These are phyloP conservation scores for Gnetum montanum DNA, from an alignment of 75 land plant genomes.

Conservation along the genomic window DNA sequence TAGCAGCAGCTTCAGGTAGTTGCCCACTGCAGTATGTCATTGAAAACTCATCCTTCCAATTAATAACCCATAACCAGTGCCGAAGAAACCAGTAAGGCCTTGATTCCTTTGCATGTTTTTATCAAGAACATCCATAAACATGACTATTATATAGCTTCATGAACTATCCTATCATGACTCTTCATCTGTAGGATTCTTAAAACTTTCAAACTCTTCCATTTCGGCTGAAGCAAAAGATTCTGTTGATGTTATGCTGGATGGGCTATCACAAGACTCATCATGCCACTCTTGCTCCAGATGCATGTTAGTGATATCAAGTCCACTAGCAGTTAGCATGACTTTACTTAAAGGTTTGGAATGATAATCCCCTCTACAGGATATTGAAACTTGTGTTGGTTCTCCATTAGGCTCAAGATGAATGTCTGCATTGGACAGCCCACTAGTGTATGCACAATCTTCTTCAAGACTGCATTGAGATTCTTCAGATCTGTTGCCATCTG, in stretches of 20 bases:
- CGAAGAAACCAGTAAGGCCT: too few species aligned
- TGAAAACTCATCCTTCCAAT: too few species aligned
- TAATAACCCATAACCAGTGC: too few species aligned
- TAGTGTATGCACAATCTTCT: not conserved
- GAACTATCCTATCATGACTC: conserved; percentile 23
- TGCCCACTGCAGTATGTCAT: too few species aligned
- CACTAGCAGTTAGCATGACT: not conserved
- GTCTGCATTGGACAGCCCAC: conserved; percentile 9
- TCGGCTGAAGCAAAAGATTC: conserved; percentile 69
- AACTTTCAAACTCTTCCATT: conserved; percentile 41
- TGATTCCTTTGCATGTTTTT: too few species aligned
- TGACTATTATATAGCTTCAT: too few species aligned
- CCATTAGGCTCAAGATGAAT: conserved; percentile 35
- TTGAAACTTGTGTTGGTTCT: conserved; percentile 7
- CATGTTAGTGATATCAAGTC: conserved; percentile 11
- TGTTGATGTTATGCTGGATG: conserved; percentile 17
- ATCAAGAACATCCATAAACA: too few species aligned
- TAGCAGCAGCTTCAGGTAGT: too few species aligned
- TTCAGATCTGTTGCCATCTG: not conserved
- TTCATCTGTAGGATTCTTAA: conserved; percentile 26
- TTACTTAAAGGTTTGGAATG: too few species aligned
- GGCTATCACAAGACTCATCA: conserved; percentile 27
- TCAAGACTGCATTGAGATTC: not conserved
- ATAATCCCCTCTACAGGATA: too few species aligned
- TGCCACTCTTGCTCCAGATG: conserved; percentile 28